Percentiles rank a stretch among this genome's conserved stretches.
phyloP scores from a whole-genome alignment of 2,329 filamentous ascomycete species.

The Arthrobotrys entomopaga region DNA sequence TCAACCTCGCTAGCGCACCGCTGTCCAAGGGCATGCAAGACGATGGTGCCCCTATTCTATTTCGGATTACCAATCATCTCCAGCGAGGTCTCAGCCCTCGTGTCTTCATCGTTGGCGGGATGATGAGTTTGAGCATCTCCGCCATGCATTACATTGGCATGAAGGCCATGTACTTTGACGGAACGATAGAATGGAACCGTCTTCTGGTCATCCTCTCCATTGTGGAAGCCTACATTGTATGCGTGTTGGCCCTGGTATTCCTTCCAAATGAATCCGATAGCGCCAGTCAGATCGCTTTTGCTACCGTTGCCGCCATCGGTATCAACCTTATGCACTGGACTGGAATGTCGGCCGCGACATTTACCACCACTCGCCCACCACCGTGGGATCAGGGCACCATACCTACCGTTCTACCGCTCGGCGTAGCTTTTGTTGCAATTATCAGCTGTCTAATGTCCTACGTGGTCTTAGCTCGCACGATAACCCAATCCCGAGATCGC shows the following conservation, averaged over 20 bases:
- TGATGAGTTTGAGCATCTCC: slow-evolving; percentile 48
- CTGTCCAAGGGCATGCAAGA: slow-evolving; percentile 36
- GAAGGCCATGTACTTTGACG: slow-evolving; percentile 50
- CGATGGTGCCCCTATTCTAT: slow-evolving; percentile 8
- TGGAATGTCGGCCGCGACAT: slow-evolving; percentile 53
- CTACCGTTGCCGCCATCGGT: slow-evolving; percentile 43
- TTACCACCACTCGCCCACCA: slow-evolving; percentile 41
- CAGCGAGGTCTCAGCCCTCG: slow-evolving; percentile 27
- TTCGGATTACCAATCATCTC: slow-evolving; percentile 27
- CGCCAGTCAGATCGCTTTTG: slow-evolving; percentile 39
- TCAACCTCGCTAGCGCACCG: slow-evolving; percentile 36
- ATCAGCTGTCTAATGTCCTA: slow-evolving; percentile 54
- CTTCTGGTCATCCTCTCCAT: slow-evolving; percentile 40
- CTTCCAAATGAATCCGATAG: slow-evolving; percentile 42
- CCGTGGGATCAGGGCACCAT: slow-evolving; percentile 45
- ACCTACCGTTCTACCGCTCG: slow-evolving; percentile 42
- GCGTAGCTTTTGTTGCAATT: slow-evolving; percentile 49
- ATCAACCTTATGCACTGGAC: slow-evolving; percentile 53
- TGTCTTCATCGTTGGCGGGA: slow-evolving; percentile 35
- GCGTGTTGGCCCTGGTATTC: slow-evolving; percentile 43
- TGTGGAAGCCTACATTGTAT: slow-evolving; percentile 41
- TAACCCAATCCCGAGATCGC: slow-evolving; percentile 50
- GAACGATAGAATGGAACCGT: slow-evolving; percentile 33
- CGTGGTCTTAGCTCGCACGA: slow-evolving; percentile 50
- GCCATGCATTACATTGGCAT: slow-evolving; percentile 54